phyloP scores from a whole-genome alignment of 768 basidiomycete species.

The Mycena epipterygia region DNA sequence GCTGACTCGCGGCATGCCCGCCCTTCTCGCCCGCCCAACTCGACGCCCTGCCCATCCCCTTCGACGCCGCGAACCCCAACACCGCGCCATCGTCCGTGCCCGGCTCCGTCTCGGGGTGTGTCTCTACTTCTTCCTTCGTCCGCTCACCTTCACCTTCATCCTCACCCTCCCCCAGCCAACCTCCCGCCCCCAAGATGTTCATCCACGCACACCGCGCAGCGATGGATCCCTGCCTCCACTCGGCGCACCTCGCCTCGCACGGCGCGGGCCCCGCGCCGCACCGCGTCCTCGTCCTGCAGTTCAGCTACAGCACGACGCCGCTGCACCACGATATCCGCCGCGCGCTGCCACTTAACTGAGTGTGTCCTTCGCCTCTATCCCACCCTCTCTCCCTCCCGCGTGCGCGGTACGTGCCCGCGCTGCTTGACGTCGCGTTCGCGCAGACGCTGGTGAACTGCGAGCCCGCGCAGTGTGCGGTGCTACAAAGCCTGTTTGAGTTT shows the following conservation, averaged over 20 bases:
- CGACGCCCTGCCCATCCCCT: constrained; percentile 17
- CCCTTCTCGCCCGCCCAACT: constrained; percentile 28
- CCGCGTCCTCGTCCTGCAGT: constrained; percentile 60
- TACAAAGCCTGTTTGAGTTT: constrained; percentile 63
- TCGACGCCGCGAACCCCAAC: constrained; percentile 21
- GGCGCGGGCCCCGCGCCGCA: constrained; percentile 59
- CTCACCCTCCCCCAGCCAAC: background rate
- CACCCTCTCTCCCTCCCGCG: constrained; percentile 31
- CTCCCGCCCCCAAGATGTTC: constrained; percentile 53
- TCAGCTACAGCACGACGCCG: constrained; percentile 61
- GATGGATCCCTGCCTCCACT: constrained; percentile 65
- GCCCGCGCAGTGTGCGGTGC: constrained; percentile 53
- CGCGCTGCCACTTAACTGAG: constrained; percentile 61
- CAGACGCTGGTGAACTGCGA: constrained; percentile 58
- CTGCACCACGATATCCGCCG: constrained; percentile 68
- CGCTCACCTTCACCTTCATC: background rate
- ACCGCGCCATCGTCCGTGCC: constrained; percentile 7
- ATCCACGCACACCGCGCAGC: constrained; percentile 58
- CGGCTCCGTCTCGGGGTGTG: background rate
- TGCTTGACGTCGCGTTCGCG: constrained; percentile 70
- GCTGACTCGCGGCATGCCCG: constrained; percentile 37
- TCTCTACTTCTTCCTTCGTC: background rate
- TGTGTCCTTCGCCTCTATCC: background rate
- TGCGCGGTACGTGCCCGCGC: constrained; percentile 55
- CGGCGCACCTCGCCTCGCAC: constrained; percentile 53